Base-by-base conservation (phyloP, 257 asterid species). In the Nicotiana paniculata region DNA sequence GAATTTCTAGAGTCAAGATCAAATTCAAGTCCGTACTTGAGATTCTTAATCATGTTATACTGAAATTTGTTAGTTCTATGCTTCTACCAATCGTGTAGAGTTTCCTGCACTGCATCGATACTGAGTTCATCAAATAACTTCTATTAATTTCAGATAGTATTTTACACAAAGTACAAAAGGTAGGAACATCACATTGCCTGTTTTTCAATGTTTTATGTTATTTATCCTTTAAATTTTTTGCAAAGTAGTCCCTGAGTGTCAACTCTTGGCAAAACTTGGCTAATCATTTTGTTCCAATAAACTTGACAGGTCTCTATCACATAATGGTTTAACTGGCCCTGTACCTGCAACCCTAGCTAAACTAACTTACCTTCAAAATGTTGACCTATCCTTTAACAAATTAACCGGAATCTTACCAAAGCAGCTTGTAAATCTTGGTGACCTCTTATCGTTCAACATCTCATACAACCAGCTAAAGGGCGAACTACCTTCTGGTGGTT, bases 381-480 rank as follows among this genome's bases (percentile, higher is more conserved):
- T 89, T 3, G 97, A 95, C 83, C 81, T 95, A 9, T 95, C 97
- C 70, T 93, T 91, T 88, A 93, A 95, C 92, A 87, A 88, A 79
- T 93, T 95, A 59, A 87, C 90, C 0, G 98, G 98, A 48, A 64
- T 83, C 79, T 83, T 95, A 53, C 97, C 98, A 4, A 93, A 85
- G 90, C 93, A 89, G 88, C 89, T 95, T 21, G 92, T 85, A 53
- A 89, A 95, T 75, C 98, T 95, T 33, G 88, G 80, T 72, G 91
- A 59, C 84, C 95, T 95, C 61, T 84, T 88, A 39, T 89, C 87
- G 39, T 95, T 95, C 81, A 95, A 95, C 87, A 81, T 95, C 82
- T 92, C 98, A 43, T 93, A 95, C 91, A 95, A 95, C 88, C 93
- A 92, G 82, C 89, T 95, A 10, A 90, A 88, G 76, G 98, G 97